Evolutionary conservation across 306 rosid species (phyloP).

Genomic region (Hippophae rhamnoides): DNA sequence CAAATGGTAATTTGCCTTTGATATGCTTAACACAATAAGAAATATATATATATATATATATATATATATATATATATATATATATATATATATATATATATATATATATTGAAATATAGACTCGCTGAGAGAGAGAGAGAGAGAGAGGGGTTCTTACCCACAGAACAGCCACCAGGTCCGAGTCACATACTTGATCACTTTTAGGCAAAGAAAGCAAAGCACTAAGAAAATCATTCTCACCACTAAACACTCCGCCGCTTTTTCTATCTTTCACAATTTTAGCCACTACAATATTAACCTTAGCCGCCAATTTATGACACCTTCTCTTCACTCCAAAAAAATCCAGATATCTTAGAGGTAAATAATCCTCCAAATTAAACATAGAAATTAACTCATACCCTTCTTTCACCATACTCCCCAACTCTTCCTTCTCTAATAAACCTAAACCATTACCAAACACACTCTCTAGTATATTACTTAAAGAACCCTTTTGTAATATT

Average conservation of each 20-base stretch:
- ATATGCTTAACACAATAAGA: too few relatives aligned
- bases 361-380: conserved; percentile 68
- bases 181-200: conserved; percentile 45
- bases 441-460: conserved; percentile 51
- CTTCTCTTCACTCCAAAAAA: conserved; percentile 67
- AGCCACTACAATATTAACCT: conserved; percentile 41
- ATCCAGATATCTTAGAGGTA: conserved; percentile 58
- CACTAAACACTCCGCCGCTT: conserved; percentile 10
- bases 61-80: not conserved
- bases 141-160: conserved; percentile 48
- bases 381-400: conserved; percentile 58
- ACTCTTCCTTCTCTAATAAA: conserved; percentile 19
- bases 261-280: conserved; percentile 47
- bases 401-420: conserved; percentile 48
- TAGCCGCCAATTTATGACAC: conserved; percentile 52
- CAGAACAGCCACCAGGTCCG: conserved; percentile 65
- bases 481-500: conserved; percentile 53
- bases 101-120: not conserved
- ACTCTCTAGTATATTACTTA: conserved; percentile 54
- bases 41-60: too few relatives aligned
- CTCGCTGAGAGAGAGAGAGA: not conserved
- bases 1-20: too few relatives aligned
- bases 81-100: not conserved
- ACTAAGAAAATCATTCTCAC: conserved; percentile 56
- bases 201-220: conserved; percentile 51